Conservation (phyloP, 495 filamentous ascomycete species). For the Chaetomium tenue region DNA sequence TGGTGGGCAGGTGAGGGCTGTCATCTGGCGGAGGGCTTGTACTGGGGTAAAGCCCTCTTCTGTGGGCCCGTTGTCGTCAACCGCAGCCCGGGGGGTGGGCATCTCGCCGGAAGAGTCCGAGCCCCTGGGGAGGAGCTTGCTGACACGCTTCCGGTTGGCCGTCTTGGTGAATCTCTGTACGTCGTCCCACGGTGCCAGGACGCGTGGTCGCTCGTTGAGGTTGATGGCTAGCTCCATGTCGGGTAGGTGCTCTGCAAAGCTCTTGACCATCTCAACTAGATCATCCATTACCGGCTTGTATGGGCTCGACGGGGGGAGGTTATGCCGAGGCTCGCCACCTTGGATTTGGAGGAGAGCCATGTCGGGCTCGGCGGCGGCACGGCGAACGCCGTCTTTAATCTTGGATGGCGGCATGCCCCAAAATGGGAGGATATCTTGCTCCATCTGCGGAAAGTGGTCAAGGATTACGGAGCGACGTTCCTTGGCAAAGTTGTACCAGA, state of each 20-base stretch:
- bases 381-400: slow-evolving; percentile 49
- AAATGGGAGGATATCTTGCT: slow-evolving; percentile 67
- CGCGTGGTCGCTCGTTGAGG: slow-evolving; percentile 70
- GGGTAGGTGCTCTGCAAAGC: slow-evolving; percentile 68
- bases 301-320: slow-evolving; percentile 42
- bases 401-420: slow-evolving; percentile 63
- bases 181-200: slow-evolving; percentile 68
- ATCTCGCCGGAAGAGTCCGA: slow-evolving; percentile 7
- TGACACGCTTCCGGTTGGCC: slow-evolving; percentile 34
- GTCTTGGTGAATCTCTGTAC: slow-evolving; percentile 41
- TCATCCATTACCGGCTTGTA: slow-evolving; percentile 59
- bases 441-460: slow-evolving; percentile 74
- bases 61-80: neutral
- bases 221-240: slow-evolving; percentile 84
- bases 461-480: slow-evolving; percentile 62
- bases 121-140: slow-evolving; percentile 37
- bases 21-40: slow-evolving; percentile 53
- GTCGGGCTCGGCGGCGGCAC: slow-evolving; percentile 40
- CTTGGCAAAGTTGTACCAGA: slow-evolving; percentile 72
- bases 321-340: slow-evolving; percentile 50
- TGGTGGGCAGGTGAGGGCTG: slow-evolving; percentile 55
- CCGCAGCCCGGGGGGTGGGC: slow-evolving; percentile 13
- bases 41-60: slow-evolving; percentile 30
- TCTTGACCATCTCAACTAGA: slow-evolving; percentile 62
- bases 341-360: slow-evolving; percentile 46